Conservation (phyloP, 225 moss, liverwort and hornwort species). For the Straminergon stramineum region DNA sequence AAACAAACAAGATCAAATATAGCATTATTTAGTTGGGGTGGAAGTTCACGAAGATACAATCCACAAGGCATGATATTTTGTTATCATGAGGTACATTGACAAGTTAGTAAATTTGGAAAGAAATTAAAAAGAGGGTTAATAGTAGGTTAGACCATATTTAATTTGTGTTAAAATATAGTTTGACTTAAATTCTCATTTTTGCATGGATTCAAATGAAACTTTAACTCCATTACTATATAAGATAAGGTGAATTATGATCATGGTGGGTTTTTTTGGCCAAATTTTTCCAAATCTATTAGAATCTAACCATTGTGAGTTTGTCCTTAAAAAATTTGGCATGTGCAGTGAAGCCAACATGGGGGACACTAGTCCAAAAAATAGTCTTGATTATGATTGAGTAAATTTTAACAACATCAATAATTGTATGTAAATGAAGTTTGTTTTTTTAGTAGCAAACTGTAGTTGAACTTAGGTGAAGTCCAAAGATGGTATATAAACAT, state of each 20-base stretch:
- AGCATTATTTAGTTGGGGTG: not conserved
- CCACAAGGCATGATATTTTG: not conserved
- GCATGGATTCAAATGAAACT: not conserved
- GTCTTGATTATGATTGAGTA: too few species aligned
- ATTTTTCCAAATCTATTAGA: too few species aligned
- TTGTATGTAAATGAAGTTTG: not conserved
- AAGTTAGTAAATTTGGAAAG: not conserved
- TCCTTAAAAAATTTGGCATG: too few species aligned
- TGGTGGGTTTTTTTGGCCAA: too few species aligned
- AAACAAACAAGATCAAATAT: not conserved
- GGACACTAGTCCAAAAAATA: too few species aligned
- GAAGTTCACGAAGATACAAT: not conserved
- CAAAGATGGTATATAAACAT: not conserved
- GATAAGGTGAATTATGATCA: not conserved
- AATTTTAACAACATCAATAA: not conserved
- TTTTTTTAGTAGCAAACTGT: not conserved
- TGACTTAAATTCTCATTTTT: not conserved
- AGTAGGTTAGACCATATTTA: not conserved
- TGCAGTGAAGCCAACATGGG: too few species aligned
- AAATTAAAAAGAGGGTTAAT: rapidly evolving
- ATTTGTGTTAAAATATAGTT: not conserved
- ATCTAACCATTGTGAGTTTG: too few species aligned
- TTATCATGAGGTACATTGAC: not conserved
- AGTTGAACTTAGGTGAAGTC: not conserved
- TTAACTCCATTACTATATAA: not conserved